These are phyloP conservation scores for Penicillium robsamsonii DNA, from an alignment of 495 filamentous ascomycete species.

Conservation along the genomic window DNA sequence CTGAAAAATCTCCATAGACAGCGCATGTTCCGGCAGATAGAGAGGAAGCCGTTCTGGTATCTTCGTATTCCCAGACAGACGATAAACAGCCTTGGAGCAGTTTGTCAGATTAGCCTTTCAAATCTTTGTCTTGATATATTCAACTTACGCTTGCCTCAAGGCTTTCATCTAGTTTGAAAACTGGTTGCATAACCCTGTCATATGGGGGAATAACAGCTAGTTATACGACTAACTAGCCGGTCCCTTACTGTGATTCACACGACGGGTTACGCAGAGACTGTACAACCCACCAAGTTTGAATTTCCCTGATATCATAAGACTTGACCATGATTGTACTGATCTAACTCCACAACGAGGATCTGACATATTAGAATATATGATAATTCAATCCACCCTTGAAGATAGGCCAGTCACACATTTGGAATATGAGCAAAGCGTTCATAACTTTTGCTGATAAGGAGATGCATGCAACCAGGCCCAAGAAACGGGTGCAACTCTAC, in stretches of 20 bases:
- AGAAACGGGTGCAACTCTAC: conserved; percentile 7
- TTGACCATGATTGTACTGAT: not conserved
- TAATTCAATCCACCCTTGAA: not conserved
- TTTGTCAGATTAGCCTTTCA: not conserved
- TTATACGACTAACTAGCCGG: not conserved
- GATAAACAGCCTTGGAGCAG: not conserved
- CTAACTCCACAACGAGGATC: not conserved
- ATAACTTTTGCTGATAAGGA: not conserved
- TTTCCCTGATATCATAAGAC: not conserved
- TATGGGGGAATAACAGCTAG: not conserved
- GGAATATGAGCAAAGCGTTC: not conserved
- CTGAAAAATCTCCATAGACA: conserved; percentile 19
- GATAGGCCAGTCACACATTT: not conserved
- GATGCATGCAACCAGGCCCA: not conserved
- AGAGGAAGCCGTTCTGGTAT: not conserved
- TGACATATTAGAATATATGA: not conserved
- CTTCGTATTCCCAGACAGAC: not conserved
- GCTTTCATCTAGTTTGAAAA: not conserved
- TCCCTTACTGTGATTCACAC: not conserved
- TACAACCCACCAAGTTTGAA: not conserved
- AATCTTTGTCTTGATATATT: not conserved
- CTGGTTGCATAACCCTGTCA: not conserved
- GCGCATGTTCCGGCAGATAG: conserved; percentile 12
- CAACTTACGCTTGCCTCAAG: not conserved
- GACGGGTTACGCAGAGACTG: conserved; percentile 14